These are phyloP conservation scores for Torulaspora gathmanii DNA, from an alignment of 805 yeast genomes.

Conservation along the genomic window DNA sequence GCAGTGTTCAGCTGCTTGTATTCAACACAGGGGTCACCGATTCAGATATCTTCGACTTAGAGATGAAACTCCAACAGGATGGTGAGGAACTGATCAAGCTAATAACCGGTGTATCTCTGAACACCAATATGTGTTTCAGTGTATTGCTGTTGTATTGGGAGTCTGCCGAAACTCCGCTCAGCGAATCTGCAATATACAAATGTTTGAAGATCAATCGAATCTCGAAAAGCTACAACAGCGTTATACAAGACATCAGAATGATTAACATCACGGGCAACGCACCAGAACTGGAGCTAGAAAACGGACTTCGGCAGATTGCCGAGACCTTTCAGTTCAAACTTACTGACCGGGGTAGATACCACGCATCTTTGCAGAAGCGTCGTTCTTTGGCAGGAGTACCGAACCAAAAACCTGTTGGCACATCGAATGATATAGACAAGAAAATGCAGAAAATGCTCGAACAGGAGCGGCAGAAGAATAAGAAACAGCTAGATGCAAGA, in stretches of 20 bases:
- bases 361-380: slow-evolving; percentile 16
- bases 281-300: slow-evolving; percentile 31
- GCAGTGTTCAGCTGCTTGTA: slow-evolving; percentile 34
- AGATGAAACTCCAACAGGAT: slow-evolving; percentile 33
- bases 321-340: slow-evolving; percentile 25
- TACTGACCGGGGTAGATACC: slow-evolving; percentile 36
- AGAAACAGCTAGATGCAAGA: slow-evolving; percentile 15
- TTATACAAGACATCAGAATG: slow-evolving; percentile 28
- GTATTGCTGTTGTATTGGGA: slow-evolving; percentile 40
- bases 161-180: slow-evolving; percentile 31
- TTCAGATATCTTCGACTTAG: slow-evolving; percentile 33
- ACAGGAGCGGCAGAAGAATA: slow-evolving; percentile 18
- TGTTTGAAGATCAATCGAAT: slow-evolving; percentile 29
- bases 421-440: slow-evolving; percentile 24
- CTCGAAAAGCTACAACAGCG: slow-evolving; percentile 30
- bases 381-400: slow-evolving; percentile 18
- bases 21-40: slow-evolving; percentile 40
- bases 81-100: slow-evolving; percentile 36
- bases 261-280: slow-evolving; percentile 29
- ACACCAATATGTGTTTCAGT: slow-evolving; percentile 35
- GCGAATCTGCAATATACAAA: slow-evolving; percentile 15
- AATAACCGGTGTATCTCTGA: slow-evolving; percentile 34
- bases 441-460: slow-evolving; percentile 30
- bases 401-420: slow-evolving; percentile 8
- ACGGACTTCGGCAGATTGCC: slow-evolving; percentile 29